Evolutionary conservation across 176 grass and related monocot species (phyloP), one percentile per base, ranked within the genome.

Genomic region (Neostapfia colusana): DNA sequence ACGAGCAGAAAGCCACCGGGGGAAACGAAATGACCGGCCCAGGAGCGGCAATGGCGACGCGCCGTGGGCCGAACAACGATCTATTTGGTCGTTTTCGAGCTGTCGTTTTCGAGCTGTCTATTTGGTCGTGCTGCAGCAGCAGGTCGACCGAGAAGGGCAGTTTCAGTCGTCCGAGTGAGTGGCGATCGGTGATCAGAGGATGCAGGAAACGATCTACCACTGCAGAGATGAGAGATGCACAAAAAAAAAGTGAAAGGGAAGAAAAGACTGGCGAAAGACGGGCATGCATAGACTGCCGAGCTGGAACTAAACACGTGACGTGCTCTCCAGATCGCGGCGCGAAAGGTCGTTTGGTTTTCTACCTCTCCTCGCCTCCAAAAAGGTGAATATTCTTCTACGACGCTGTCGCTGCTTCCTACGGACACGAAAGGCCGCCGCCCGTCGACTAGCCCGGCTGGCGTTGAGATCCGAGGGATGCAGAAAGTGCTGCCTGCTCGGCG

Each of bases 331-430:
- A 66, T 25, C 44, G 38, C 43, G 55, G 25, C 15, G 57, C 57
- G 44, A 76, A 62, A 63, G 41, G 64, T 16, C 21, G 41, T 2
- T 13, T 8, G 36, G 36, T 4, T 10, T 28, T 62, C n/a, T 5
- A 10, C 8, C 14, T 10, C 26, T 60, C 26, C 15, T 44, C 39
- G 10, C 31, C 54, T 77, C 55, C n/a, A n/a, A 11, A 70, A 84
- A 84, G 82, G 74, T 72, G 45, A 70, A 65, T 78, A 70, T 72
- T 78, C 74, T 65, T 84, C 36, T 34, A 64, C 5, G 17, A 60
- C 9, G 67, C 72, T 20, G 67, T 78, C 18, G 14, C 58, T 56
- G 57, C 67, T 72, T 65, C 74, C 36, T 4, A 39, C 53, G 6
- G 31, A 45, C 79, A 58, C 28, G 11, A 20, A 77, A 61, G 51